Evolutionary conservation across 106 monocot genomes (phyloP).

Genomic region (Acanthochlamys bracteata): DNA sequence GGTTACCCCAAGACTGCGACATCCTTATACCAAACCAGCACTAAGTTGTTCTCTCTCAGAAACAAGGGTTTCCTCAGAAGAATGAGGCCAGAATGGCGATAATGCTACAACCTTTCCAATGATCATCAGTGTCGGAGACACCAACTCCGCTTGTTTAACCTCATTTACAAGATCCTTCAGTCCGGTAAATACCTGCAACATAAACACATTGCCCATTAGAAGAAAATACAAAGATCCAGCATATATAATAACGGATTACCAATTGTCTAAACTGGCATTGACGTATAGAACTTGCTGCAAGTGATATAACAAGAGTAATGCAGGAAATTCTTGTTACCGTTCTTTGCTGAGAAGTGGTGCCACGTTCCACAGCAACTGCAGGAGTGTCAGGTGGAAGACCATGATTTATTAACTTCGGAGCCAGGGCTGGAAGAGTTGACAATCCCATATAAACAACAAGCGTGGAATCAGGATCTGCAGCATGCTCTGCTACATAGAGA

Average conservation of each 20-base stretch:
- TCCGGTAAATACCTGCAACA: slow-evolving; percentile 64
- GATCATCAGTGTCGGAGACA: slow-evolving; percentile 85
- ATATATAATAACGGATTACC: not conserved
- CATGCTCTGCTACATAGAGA: slow-evolving; percentile 63
- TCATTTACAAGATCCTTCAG: slow-evolving; percentile 55
- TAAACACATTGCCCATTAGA: not conserved
- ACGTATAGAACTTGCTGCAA: too few relatives aligned
- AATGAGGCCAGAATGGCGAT: slow-evolving; percentile 65
- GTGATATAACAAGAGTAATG: not conserved
- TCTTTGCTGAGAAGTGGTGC: slow-evolving; percentile 92
- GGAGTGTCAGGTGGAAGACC: slow-evolving; percentile 72
- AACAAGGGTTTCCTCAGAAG: slow-evolving; percentile 10
- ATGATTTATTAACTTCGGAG: slow-evolving; percentile 49
- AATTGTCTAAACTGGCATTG: too few relatives aligned
- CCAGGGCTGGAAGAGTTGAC: slow-evolving; percentile 73
- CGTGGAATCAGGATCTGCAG: slow-evolving; percentile 79
- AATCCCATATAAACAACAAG: slow-evolving; percentile 96
- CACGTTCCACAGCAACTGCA: slow-evolving; percentile 86
- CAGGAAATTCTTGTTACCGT: slow-evolving; percentile 29
- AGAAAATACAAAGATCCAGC: not conserved
- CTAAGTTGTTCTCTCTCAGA: slow-evolving; percentile 3
- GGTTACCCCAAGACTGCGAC: not conserved
- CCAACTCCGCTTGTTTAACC: slow-evolving; percentile 52
- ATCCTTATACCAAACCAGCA: slow-evolving; percentile 9
- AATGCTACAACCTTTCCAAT: slow-evolving; percentile 77